These are phyloP conservation scores for Starmerella apicola DNA, from an alignment of 805 yeast genomes.

Conservation along the genomic window DNA sequence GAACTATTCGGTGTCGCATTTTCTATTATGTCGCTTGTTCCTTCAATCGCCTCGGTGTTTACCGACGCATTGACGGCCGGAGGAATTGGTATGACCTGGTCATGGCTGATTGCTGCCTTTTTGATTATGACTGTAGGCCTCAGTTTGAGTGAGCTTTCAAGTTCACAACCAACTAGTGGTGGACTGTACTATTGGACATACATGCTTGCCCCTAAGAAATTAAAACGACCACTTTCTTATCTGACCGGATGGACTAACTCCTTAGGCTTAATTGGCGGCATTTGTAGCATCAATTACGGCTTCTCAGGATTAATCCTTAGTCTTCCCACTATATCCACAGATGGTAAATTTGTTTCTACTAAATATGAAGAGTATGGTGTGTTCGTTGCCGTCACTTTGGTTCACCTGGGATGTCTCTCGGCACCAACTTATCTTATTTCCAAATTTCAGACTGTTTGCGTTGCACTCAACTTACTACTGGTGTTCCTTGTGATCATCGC, in stretches of 20 bases:
- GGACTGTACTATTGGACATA: slow-evolving; percentile 61
- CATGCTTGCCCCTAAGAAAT: slow-evolving; percentile 46
- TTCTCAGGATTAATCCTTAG: slow-evolving; percentile 32
- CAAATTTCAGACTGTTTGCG: slow-evolving; percentile 47
- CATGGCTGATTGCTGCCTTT: slow-evolving; percentile 50
- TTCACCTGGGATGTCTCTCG: slow-evolving; percentile 44
- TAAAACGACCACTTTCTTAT: slow-evolving; percentile 44
- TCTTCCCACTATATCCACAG: slow-evolving; percentile 20
- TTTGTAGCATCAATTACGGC: slow-evolving; percentile 60
- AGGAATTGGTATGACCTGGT: slow-evolving; percentile 57
- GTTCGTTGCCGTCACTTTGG: slow-evolving; percentile 46
- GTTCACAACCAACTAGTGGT: slow-evolving; percentile 64
- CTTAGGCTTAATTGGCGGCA: slow-evolving; percentile 51
- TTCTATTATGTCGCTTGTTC: slow-evolving; percentile 55
- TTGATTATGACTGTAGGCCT: slow-evolving; percentile 48
- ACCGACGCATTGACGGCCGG: slow-evolving; percentile 48
- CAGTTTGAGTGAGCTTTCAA: slow-evolving; percentile 53
- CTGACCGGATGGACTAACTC: slow-evolving; percentile 58
- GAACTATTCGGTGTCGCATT: slow-evolving; percentile 64
- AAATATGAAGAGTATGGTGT: slow-evolving; percentile 49
- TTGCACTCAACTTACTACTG: slow-evolving; percentile 40
- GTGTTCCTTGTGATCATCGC: slow-evolving; percentile 49
- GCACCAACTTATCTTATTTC: slow-evolving; percentile 47
- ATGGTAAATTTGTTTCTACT: slow-evolving; percentile 43
- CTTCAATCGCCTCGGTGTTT: slow-evolving; percentile 47